Base-by-base conservation (phyloP, 202 grass and related monocot species). In the Tripidium arundinaceum region DNA sequence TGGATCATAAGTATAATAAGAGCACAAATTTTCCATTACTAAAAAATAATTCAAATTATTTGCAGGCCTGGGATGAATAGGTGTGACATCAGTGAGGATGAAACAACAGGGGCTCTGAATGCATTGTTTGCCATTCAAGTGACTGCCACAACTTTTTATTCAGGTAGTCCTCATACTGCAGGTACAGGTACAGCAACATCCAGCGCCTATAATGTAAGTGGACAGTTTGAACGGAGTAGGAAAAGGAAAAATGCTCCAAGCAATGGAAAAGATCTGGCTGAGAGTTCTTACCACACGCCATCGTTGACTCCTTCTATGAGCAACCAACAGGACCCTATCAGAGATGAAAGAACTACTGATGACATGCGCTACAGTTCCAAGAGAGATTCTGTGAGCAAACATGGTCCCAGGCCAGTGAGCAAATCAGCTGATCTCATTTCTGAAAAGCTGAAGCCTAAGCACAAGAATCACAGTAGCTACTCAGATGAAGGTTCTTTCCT, bases 51-150 rank as follows among this genome's bases (percentile, higher is more conserved):
- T 77, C 26, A 78, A 89, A 70, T 87, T 74, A 18, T 87, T 78
- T 90, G 79, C 76, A 96, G 93, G 34, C 90, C 88, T 55, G 86
- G 90, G 68, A 83, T 80, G 93, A 97, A 97, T 83, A 87, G 78
- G 33, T 97, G 90, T 62, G 86, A 90, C 41, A 72, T 97, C 43
- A 83, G 81, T 68, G 88, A 93, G 73, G 86, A 97, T 67, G 83
- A 93, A 83, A 97, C 93, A 25, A 97, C 93, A 81, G 31, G 81
- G 70, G 88, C 81, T 87, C 78, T 92, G 61, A 90, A 83, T 80
- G 81, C 83, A 80, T 79, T 91, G 4, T 89, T 91, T 83, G 49
- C 75, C 29, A 46, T 70, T 70, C 74, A 49, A 68, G 63, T 60
- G 8, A 75, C 86, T 76, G 85, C 77, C 15, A 33, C 15, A 58